phyloP scores from a whole-genome alignment of 1,139 yeast genomes.

The Spencermartinsiella ligniputridi region DNA sequence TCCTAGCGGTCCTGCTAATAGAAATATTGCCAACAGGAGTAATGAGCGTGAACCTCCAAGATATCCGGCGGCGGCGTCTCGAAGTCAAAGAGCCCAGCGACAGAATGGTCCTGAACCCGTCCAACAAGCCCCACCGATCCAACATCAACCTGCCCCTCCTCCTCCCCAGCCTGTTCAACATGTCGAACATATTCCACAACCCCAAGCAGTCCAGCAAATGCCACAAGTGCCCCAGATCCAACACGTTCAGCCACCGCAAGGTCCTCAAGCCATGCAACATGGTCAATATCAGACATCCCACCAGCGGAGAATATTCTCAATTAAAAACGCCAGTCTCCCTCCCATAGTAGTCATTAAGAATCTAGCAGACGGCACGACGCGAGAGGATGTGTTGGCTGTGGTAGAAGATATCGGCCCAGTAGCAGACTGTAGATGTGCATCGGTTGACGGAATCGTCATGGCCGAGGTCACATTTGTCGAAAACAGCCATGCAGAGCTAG shows the following conservation, averaged over 20 bases:
- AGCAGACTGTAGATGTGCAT: constrained; percentile 22
- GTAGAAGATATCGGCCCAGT: constrained; percentile 24
- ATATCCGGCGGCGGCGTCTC: too few relatives aligned
- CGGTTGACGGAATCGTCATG: constrained; percentile 16
- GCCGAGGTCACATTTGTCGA: constrained; percentile 28
- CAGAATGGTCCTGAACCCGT: neutral
- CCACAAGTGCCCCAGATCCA: neutral
- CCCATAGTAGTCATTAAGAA: constrained; percentile 26
- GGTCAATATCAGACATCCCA: neutral
- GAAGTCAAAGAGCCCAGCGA: neutral
- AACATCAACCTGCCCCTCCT: neutral
- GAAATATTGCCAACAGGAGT: too few relatives aligned
- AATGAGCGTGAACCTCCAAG: too few relatives aligned
- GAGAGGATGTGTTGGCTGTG: constrained; percentile 27
- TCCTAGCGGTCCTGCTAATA: too few relatives aligned
- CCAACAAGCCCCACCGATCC: neutral
- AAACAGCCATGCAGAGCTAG: constrained; percentile 19
- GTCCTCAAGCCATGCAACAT: neutral
- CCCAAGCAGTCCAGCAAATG: neutral
- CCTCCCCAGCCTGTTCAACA: neutral
- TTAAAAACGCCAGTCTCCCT: constrained; percentile 26
- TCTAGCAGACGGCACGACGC: constrained; percentile 26
- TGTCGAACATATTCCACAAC: neutral
- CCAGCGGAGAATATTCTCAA: constrained; percentile 7
- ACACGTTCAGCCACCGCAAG: too few relatives aligned